Percentiles rank a stretch among this genome's conserved stretches.
Evolutionary conservation across 1,139 yeast species (phyloP).

Genomic region (Sugiyamaella grinbergsii): DNA sequence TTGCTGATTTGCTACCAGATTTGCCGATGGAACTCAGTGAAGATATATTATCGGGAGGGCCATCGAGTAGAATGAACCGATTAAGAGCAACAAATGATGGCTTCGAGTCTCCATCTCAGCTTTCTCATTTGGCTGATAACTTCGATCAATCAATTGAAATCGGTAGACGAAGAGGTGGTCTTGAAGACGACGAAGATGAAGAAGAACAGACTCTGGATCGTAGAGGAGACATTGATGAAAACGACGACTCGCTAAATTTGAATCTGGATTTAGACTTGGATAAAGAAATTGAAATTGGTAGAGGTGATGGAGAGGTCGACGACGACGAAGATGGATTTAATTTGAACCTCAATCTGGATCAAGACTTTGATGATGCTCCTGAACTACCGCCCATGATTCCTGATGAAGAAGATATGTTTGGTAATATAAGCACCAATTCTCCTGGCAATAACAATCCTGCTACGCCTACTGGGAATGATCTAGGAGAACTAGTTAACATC

Average conservation of each 20-base stretch:
- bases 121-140: constrained; percentile 25
- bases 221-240: constrained; percentile 25
- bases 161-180: constrained; percentile 48
- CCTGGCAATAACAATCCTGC: constrained; percentile 17
- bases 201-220: constrained; percentile 25
- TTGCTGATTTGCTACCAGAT: constrained; percentile 49
- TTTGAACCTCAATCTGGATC: constrained; percentile 22
- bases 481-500: constrained; percentile 23
- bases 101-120: constrained; percentile 6
- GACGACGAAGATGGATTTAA: constrained; percentile 1
- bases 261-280: constrained; percentile 49
- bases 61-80: background rate
- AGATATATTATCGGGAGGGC: background rate
- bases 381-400: constrained; percentile 19
- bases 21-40: constrained; percentile 26
- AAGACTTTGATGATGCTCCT: constrained; percentile 8
- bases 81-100: constrained; percentile 25
- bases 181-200: constrained; percentile 28
- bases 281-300: constrained; percentile 32
- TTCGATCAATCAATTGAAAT: constrained; percentile 47
- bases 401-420: constrained; percentile 27
- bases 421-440: constrained; percentile 5
- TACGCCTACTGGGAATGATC: constrained; percentile 21
- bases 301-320: constrained; percentile 20
- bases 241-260: constrained; percentile 44